Conservation (phyloP, 176 grass and related monocot genomes). For the Typha latifolia region DNA sequence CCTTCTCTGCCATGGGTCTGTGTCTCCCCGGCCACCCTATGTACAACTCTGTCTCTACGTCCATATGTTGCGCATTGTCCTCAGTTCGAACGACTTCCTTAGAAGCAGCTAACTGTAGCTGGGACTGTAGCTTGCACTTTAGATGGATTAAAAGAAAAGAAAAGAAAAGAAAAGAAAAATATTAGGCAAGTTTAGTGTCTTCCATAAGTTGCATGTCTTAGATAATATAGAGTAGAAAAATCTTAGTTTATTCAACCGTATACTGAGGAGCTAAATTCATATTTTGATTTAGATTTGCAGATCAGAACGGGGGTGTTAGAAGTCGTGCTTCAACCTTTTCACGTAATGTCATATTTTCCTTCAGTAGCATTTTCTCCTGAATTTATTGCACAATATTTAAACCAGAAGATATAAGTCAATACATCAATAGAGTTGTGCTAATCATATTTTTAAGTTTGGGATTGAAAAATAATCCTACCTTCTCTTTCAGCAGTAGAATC, state of each 20-base stretch:
- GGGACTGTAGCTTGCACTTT: slow-evolving; percentile 4
- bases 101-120: neutral
- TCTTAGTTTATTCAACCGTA: slow-evolving; percentile 1
- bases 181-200: neutral
- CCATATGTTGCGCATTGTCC: neutral
- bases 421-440: neutral
- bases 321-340: slow-evolving; percentile 16
- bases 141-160: neutral
- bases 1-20: neutral
- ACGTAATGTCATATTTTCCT: slow-evolving; percentile 22
- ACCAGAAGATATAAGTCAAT: slow-evolving; percentile 3
- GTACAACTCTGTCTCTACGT: slow-evolving; percentile 35
- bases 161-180: too few relatives aligned
- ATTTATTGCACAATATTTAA: slow-evolving; percentile 6
- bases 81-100: neutral
- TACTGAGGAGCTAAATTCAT: neutral
- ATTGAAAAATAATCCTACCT: slow-evolving; percentile 16
- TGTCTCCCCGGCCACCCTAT: slow-evolving; percentile 27
- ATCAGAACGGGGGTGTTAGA: neutral
- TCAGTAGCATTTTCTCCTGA: slow-evolving; percentile 17
- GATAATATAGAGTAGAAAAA: neutral
- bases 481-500: slow-evolving; percentile 21
- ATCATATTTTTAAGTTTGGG: neutral
- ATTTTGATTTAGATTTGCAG: too few relatives aligned
- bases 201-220: neutral